These are phyloP conservation scores for Coccomyxa sp. DNA, from an alignment of 139 green algal species.

Conservation along the genomic window DNA sequence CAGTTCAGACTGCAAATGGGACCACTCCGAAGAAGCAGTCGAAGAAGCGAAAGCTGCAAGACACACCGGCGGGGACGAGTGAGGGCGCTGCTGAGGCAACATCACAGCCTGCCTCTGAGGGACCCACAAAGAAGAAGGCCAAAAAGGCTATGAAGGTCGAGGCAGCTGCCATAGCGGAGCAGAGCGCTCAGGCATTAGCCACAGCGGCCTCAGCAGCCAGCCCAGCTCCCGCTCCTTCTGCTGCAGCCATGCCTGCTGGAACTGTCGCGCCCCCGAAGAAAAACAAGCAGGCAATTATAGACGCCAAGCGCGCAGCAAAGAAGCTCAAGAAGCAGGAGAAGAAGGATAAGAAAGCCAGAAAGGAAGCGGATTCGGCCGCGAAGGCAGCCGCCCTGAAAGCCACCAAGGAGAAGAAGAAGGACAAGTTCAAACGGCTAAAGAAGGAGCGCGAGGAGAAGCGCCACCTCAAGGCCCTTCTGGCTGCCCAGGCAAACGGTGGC, in stretches of 20 bases:
- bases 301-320: neutral
- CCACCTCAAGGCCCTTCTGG: neutral
- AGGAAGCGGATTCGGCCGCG: neutral
- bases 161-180: neutral
- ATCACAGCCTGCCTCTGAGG: neutral
- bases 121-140: neutral
- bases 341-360: slow-evolving; percentile 17
- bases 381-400: neutral
- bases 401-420: neutral
- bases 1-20: neutral
- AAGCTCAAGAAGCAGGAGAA: slow-evolving; percentile 5
- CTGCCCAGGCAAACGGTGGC: neutral
- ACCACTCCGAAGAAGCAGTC: too few relatives aligned
- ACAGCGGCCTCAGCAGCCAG: slow-evolving; percentile 5
- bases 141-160: slow-evolving; percentile 18
- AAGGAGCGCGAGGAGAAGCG: neutral
- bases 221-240: neutral
- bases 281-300: neutral
- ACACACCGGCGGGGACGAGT: too few relatives aligned
- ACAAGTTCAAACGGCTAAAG: neutral
- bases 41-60: too few relatives aligned
- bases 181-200: neutral
- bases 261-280: neutral
- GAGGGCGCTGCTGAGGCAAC: too few relatives aligned
- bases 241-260: neutral